Evolutionary conservation across 495 filamentous ascomycete species (phyloP), one percentile per base, ranked within the genome.

Genomic region (Lasiosphaeria ovina): DNA sequence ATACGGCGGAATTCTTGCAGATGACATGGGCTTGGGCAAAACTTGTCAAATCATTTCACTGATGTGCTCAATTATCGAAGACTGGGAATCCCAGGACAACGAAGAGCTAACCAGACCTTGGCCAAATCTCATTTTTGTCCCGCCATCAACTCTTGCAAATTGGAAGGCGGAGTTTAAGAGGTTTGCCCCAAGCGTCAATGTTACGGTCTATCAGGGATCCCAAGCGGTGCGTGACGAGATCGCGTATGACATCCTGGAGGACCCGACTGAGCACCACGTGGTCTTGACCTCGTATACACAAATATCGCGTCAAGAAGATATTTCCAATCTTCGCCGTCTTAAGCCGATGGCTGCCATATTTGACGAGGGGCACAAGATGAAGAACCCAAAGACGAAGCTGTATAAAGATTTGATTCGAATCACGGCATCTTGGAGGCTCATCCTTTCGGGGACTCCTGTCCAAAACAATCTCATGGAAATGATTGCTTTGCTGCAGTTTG

Each of bases 21-120:
- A 98, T 70, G 94, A 98, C 64, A 98, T 98, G 94, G 94, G 94
- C 48, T 81, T 98, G 8, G 94, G 94, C 10, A 98, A 98, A 78
- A 98, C 94, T 0, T 96, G 92, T 65, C 93, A 98, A 67, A 92
- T 98, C 56, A 96, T 98, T 63, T 84, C 92, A 0, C 93, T 98
- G 70, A 81, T 98, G 31, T 87, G 92, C 4, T 88, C 96, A 63
- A 77, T 98, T 6, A 83, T 86, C 12, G 84, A 91, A 63, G 84
- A 66, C 3, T 71, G 69, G 47, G 62, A 65, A n/a, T 31, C 36
- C 7, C 59, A 61, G 7, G 54, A 59, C 12, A 45, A 55, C 4
- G 58, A 55, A 2, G 57, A 61, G 7, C 62, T 77, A 32, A 75
- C 85, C 12, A 82, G 81, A 51, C 92, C 73, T 0, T 81, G 92